These are phyloP conservation scores for Ammopiptanthus mongolicus DNA, from an alignment of 306 rosid genomes.

Conservation along the genomic window DNA sequence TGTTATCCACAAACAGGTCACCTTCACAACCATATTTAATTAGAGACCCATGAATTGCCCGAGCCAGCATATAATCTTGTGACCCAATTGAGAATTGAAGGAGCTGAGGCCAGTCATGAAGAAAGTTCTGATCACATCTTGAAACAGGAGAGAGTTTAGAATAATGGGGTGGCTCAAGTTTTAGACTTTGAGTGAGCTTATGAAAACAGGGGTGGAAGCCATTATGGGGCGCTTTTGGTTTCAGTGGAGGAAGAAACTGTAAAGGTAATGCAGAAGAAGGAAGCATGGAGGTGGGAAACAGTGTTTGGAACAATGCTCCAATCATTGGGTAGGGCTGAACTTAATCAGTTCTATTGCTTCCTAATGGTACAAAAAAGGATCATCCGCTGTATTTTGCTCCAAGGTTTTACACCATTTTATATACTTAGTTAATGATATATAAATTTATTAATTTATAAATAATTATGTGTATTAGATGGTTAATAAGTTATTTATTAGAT, in stretches of 20 bases:
- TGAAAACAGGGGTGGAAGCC: not conserved
- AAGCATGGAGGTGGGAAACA: not conserved
- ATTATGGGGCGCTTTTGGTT: conserved; percentile 10
- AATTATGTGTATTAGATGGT: too few species aligned
- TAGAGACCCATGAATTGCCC: conserved; percentile 42
- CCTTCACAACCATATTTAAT: conserved; percentile 33
- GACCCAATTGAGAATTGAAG: conserved; percentile 38
- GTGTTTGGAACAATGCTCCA: conserved; percentile 5
- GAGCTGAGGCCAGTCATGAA: conserved; percentile 41
- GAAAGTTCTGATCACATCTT: not conserved
- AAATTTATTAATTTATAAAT: too few species aligned
- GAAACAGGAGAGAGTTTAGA: not conserved
- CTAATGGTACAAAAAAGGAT: not conserved
- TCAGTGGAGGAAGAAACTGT: conserved; percentile 2
- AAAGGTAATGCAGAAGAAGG: not conserved
- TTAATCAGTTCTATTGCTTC: not conserved
- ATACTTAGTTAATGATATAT: too few species aligned
- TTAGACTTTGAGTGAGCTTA: conserved; percentile 1
- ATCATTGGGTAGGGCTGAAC: not conserved
- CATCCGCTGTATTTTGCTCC: too few species aligned
- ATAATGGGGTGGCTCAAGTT: conserved; percentile 12
- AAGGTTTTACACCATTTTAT: too few species aligned
- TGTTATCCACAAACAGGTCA: conserved; percentile 38
- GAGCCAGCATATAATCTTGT: conserved; percentile 31
- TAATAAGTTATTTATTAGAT: too few species aligned